A percentile compares a stretch with the other conserved stretches of the same genome.
These are phyloP conservation scores for Amanita fuliginea DNA, from an alignment of 768 basidiomycete genomes.

Conservation along the genomic window DNA sequence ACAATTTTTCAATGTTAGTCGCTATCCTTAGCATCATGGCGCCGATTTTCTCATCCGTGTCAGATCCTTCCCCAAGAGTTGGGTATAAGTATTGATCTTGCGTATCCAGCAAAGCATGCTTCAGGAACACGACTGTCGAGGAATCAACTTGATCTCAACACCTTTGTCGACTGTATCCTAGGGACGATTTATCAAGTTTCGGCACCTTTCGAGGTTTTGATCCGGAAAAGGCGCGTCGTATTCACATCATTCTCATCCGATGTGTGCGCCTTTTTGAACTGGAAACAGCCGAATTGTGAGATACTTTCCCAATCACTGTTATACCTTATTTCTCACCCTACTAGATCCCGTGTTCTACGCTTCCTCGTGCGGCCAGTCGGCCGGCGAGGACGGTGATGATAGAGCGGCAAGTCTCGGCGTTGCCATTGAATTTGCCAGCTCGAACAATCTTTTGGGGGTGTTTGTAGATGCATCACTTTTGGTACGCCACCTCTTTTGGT, in stretches of 20 bases:
- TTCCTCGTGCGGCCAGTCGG: constrained; percentile 64
- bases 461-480: constrained; percentile 81
- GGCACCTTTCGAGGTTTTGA: constrained; percentile 34
- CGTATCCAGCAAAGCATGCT: constrained; percentile 53
- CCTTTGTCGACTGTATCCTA: constrained; percentile 76
- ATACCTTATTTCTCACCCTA: constrained; percentile 5
- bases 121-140: background rate
- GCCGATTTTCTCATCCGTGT: constrained; percentile 4
- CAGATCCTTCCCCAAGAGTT: constrained; percentile 50
- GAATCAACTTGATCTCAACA: constrained; percentile 52
- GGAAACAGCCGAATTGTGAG: constrained; percentile 99
- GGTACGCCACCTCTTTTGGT: constrained; percentile 36
- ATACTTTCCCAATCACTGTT: constrained; percentile 7
- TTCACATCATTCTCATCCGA: constrained; percentile 89
- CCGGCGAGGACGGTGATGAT: constrained; percentile 32
- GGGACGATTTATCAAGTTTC: constrained; percentile 70
- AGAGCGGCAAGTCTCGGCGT: constrained; percentile 67
- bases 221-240: constrained; percentile 67
- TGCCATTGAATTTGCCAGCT: constrained; percentile 87
- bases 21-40: constrained; percentile 1
- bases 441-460: constrained; percentile 88
- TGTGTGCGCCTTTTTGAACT: constrained; percentile 85
- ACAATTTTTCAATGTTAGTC: constrained; percentile 60
- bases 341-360: constrained; percentile 94
- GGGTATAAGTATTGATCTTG: constrained; percentile 78